Evolutionary conservation across 129 eudicot species (phyloP).

Genomic region (Ambrosia trifida): DNA sequence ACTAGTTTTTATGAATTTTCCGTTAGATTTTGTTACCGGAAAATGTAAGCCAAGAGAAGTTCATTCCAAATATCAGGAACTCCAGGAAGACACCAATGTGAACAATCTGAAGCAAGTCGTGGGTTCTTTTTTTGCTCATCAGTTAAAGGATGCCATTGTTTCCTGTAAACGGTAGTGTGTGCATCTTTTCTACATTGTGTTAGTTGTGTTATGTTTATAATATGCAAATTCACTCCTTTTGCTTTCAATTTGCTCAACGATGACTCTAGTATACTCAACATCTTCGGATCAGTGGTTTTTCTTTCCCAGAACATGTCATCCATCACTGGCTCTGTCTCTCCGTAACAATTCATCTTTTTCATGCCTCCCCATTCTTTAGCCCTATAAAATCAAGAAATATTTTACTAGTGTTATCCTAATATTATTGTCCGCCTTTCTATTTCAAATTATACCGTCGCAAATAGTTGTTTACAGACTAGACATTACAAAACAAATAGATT

Average conservation of each 20-base stretch:
- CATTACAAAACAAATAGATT: too few relatives aligned
- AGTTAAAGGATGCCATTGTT: constrained; percentile 65
- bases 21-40: background rate
- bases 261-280: constrained; percentile 48
- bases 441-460: too few relatives aligned
- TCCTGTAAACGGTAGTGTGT: constrained; percentile 61
- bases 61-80: constrained; percentile 82
- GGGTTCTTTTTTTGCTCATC: constrained; percentile 43
- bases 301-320: constrained; percentile 45
- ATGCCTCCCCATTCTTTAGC: constrained; percentile 63
- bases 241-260: constrained; percentile 33
- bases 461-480: too few relatives aligned
- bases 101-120: constrained; percentile 53
- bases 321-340: constrained; percentile 48
- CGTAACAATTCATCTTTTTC: constrained; percentile 42
- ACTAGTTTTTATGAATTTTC: background rate
- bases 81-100: constrained; percentile 86
- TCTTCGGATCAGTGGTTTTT: constrained; percentile 43
- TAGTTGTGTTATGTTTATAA: constrained; percentile 69
- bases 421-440: background rate
- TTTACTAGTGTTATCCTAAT: background rate
- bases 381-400: constrained; percentile 30
- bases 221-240: constrained; percentile 43
- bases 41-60: constrained; percentile 52
- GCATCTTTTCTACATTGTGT: constrained; percentile 71